Conservation (phyloP, 108 stramenopile genomes). For the Nitzschia sp. region DNA sequence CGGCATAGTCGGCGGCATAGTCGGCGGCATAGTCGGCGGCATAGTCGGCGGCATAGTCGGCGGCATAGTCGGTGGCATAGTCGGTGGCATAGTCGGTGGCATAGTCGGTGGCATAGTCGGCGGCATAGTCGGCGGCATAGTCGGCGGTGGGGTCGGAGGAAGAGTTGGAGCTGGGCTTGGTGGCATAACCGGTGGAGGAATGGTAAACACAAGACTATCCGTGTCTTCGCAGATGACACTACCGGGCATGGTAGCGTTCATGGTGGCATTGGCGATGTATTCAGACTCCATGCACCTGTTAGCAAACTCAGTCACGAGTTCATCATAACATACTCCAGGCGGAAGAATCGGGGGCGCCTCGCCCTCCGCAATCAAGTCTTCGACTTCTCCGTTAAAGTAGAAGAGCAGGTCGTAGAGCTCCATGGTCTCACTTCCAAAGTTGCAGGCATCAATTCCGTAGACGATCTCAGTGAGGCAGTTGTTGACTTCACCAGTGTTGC, state of each 20-base stretch:
- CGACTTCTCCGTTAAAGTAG: slow-evolving; percentile 9
- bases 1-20: too few species aligned
- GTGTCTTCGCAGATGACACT: not conserved
- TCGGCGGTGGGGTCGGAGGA: too few species aligned
- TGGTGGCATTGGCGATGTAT: slow-evolving; percentile 5
- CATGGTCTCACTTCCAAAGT: slow-evolving; percentile 18
- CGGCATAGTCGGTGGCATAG: too few species aligned
- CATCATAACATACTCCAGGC: slow-evolving; percentile 21
- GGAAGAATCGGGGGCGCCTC: not conserved
- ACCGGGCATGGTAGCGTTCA: slow-evolving; percentile 24
- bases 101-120: not conserved
- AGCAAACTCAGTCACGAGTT: not conserved
- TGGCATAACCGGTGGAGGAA: slow-evolving; percentile 9
- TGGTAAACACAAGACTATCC: slow-evolving; percentile 20
- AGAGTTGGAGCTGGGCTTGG: slow-evolving; percentile 3
- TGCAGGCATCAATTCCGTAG: slow-evolving; percentile 28
- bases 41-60: too few species aligned
- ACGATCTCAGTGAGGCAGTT: slow-evolving; percentile 26
- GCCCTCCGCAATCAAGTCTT: slow-evolving; percentile 2
- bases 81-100: too few species aligned
- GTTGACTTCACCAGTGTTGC: slow-evolving; percentile 16
- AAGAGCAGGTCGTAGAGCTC: slow-evolving; percentile 16
- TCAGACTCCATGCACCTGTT: slow-evolving; percentile 14
- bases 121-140: too few species aligned
- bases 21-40: too few species aligned